Percentiles rank a stretch among this genome's conserved stretches.
Evolutionary conservation across 805 yeast species (phyloP).

Genomic region (Clavispora vitiphila): DNA sequence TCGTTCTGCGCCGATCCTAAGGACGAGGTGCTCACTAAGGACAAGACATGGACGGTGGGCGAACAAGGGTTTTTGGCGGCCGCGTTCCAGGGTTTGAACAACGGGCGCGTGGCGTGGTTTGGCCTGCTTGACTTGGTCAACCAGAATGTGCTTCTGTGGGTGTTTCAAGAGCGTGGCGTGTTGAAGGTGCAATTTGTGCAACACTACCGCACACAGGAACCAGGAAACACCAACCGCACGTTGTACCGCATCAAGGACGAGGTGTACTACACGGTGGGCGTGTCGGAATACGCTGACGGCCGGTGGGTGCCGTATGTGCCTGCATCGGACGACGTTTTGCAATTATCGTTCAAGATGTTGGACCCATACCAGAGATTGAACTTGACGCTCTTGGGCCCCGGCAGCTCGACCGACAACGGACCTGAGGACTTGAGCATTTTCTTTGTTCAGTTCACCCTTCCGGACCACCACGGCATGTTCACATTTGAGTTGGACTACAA

Average conservation of each 20-base stretch:
- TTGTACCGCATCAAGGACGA: conserved; percentile 74
- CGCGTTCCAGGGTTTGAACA: conserved; percentile 72
- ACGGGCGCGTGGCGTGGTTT: conserved; percentile 75
- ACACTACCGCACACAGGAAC: conserved; percentile 49
- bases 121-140: conserved; percentile 60
- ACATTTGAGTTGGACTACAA: conserved; percentile 75
- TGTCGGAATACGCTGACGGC: conserved; percentile 41
- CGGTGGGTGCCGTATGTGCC: conserved; percentile 65
- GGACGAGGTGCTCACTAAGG: conserved; percentile 39
- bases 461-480: conserved; percentile 97
- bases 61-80: conserved; percentile 71
- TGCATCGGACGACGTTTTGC: conserved; percentile 47
- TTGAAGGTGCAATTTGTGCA: conserved; percentile 49
- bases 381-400: conserved; percentile 41
- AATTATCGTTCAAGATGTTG: conserved; percentile 80
- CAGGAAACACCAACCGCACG: conserved; percentile 27
- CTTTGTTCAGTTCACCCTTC: conserved; percentile 59
- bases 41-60: conserved; percentile 72
- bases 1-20: conserved; percentile 49
- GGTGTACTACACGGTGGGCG: conserved; percentile 49
- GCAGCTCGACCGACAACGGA: conserved; percentile 28
- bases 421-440: conserved; percentile 46
- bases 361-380: conserved; percentile 91
- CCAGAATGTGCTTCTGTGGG: conserved; percentile 49
- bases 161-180: conserved; percentile 63